Evolutionary conservation across 345 rosid species (phyloP), one percentile per base, ranked within the genome.

Genomic region (Dipteronia sinensis): DNA sequence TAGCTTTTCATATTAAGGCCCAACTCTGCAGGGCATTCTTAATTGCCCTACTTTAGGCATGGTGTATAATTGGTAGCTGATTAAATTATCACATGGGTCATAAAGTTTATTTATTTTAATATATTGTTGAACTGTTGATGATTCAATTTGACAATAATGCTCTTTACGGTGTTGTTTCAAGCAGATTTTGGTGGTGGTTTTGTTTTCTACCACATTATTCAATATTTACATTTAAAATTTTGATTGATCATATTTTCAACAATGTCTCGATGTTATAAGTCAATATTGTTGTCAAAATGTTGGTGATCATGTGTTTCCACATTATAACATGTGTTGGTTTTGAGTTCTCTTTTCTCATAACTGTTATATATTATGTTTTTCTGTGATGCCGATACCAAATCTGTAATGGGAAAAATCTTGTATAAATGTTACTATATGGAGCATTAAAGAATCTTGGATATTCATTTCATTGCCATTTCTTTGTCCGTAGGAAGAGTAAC

Each of bases 401-500:
- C 67, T 62, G 19, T 59, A 15, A 17, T 62, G 69, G 38, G 23
- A 7, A 63, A 17, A 10, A 47, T 31, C 6, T 64, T 70, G 31
- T 15, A 38, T 19, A 31, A 22, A 49, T 42, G 51, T 20, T 47
- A 51, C 55, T 1, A 46, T 31, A 20, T 71, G 65, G 9, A 19
- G 34, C 25, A 29, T 40, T 42, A n/a, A 61, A 49, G 40, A n/a
- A 49, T 38, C 55, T 19, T 12, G 62, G 67, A n/a, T 22, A 19
- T 73, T 46, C 6, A 56, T 15, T 56, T 56, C 2, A 42, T 19
- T 64, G 72, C 27, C 17, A 44, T 59, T 3, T 49, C 25, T 77
- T 78, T 66, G 29, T 76, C 9, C 79, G 74, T 76, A 95, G 98
- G 99, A 58, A 91, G 97, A 22, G 94, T 95, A 69, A 93, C 92